Base-by-base conservation (phyloP, 164 flowering plant species). In the Umbilicus rupestris region DNA sequence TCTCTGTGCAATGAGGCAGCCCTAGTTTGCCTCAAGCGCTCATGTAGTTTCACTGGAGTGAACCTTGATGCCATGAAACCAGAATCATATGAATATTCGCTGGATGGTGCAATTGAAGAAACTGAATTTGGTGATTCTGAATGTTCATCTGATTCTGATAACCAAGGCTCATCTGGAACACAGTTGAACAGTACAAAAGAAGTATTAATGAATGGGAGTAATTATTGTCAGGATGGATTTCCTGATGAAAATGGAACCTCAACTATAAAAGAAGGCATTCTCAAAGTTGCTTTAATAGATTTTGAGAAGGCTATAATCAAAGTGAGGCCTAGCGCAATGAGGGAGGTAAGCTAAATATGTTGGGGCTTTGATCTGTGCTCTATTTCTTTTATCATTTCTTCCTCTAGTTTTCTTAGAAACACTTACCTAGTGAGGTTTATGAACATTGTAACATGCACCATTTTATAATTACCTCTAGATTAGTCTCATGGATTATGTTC, bases 281-380 rank as follows among this genome's bases (percentile, higher is more conserved):
- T 88, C 55, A 79, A 67, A 64, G 73, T 88, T 47, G 46, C 78
- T 52, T 74, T 78, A 75, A 88, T 83, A 65, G 96, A 90, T 76
- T 90, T 95, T 82, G 96, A 92, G 49, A 88, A 77, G 75, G 99
- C 99, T 35, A 84, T 79, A 75, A 76, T 78, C 77, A 92, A 84
- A 87, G 85, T 90, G 66, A 82, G 91, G 73, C 99, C 99, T 20
- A 95, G 99, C 73, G 99, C 99, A 55, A 92, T 95, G 99, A 78
- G 97, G 72, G 99, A 92, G 98, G 99, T 95, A 89, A 65, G 67
- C 62, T 26, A 45, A 57, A 35, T n/a, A 33, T 30, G 30, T 7
- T 30, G 39, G n/a, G 12, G 17, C n/a, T 39, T 24, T 29, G 6
- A 52, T 35, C 63, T 67, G 26, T 65, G 29, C 57, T 44, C 0